phyloP scores from a whole-genome alignment of 768 basidiomycete species.

The Postia placenta region DNA sequence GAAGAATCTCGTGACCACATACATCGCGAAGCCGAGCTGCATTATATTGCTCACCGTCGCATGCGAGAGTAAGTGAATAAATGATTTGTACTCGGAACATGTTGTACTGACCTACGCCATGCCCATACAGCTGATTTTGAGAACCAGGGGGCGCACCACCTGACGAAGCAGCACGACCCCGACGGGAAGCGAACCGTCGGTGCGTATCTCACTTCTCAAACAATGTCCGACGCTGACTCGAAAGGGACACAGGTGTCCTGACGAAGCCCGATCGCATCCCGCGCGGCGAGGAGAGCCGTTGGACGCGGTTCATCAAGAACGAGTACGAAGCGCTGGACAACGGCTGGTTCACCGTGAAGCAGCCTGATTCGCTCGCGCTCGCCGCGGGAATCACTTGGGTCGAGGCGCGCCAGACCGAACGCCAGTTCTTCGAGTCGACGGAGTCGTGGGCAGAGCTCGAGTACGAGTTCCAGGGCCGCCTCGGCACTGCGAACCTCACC shows the following conservation, averaged over 20 bases:
- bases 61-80: constrained; percentile 48
- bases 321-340: constrained; percentile 45
- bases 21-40: constrained; percentile 58
- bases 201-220: constrained; percentile 21
- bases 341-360: constrained; percentile 48
- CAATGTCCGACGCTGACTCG: neutral
- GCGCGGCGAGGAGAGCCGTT: constrained; percentile 43
- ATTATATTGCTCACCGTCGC: constrained; percentile 55
- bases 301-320: constrained; percentile 53
- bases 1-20: constrained; percentile 46
- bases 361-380: constrained; percentile 42
- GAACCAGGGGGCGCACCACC: constrained; percentile 68
- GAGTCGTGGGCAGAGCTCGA: constrained; percentile 54
- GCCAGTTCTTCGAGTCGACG: constrained; percentile 46
- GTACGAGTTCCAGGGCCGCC: constrained; percentile 38
- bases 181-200: constrained; percentile 67
- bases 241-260: constrained; percentile 49
- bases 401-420: constrained; percentile 51
- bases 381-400: constrained; percentile 50
- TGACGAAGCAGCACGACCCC: constrained; percentile 56
- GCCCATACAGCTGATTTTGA: constrained; percentile 63
- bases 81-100: neutral
- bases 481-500: constrained; percentile 53
- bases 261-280: constrained; percentile 72
- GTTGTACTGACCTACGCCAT: neutral